Base-by-base conservation (phyloP, 495 filamentous ascomycete species). In the Aspergillus carlsbadensis region DNA sequence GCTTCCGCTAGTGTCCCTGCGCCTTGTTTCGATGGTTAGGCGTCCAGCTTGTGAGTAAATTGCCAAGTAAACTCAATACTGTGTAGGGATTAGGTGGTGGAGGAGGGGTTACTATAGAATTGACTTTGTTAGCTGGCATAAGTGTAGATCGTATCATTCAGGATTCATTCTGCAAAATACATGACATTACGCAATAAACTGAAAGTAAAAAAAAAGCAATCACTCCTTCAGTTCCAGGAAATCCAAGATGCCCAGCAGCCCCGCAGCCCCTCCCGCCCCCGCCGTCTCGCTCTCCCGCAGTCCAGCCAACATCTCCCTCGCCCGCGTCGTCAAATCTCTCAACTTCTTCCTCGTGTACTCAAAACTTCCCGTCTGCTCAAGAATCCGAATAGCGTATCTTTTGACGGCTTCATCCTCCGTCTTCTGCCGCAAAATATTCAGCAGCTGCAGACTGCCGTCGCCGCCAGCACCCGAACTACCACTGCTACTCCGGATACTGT, bases 341-440 rank as follows among this genome's bases (percentile, higher is more conserved):
- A 51, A 15, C 33, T 26, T 24, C 18, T 39, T 6, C 7, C 33
- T 21, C 6, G 33, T 51, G 24, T 52, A 52, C 22, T 29, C 22
- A 42, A 52, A 42, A 22, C 49, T 52, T 1, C 49, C 49, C 36
- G 49, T 52, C 21, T 8, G 5, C 11, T 41, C 49, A 5, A 52
- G 6, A 5, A 42, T 42, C 11, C n/a, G 21, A 11, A 52, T 42
- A 2, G 37, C 20, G 18, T 52, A 42, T 45, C 77, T 68, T 74
- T 96, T 96, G 54, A 96, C 84, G 62, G 88, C 83, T 39, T 87
- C 83, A 62, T 92, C 86, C 17, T 72, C 79, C 2, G 88, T 89
- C 69, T 86, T 87, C 66, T 96, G 90, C 69, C 86, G 86, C 21
- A 96, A 72, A 34, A 96, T 94, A 63, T 92, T 93, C 42, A 92